These are phyloP conservation scores for Penicillium sp. DNA, from an alignment of 2,329 filamentous ascomycete species.

Conservation along the genomic window DNA sequence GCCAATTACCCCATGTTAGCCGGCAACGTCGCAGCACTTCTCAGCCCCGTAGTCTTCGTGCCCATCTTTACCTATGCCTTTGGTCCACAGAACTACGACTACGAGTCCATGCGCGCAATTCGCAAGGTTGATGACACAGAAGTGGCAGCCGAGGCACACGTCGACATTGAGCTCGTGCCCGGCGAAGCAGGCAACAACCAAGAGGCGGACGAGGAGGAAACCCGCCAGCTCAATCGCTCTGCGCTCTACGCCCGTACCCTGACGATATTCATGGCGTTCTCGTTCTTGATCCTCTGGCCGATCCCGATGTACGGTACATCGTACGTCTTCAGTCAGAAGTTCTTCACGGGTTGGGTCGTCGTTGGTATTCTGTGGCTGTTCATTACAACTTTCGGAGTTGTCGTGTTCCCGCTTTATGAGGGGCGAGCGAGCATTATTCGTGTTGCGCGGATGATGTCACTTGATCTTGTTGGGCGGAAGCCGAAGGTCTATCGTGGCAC, in stretches of 20 bases:
- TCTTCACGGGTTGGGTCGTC: conserved; percentile 80
- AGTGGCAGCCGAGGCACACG: conserved; percentile 61
- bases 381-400: conserved; percentile 70
- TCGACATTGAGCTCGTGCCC: conserved; percentile 66
- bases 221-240: conserved; percentile 55
- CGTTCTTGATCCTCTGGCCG: conserved; percentile 80
- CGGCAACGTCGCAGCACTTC: conserved; percentile 79
- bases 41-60: conserved; percentile 73
- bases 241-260: conserved; percentile 57
- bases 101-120: conserved; percentile 78
- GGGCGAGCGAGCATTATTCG: conserved; percentile 66
- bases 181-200: conserved; percentile 46
- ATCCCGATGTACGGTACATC: conserved; percentile 85
- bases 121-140: conserved; percentile 77
- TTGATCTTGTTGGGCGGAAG: conserved; percentile 56
- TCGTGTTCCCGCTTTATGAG: conserved; percentile 79
- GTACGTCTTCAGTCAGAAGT: conserved; percentile 79
- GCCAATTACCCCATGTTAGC: conserved; percentile 87
- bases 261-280: conserved; percentile 66
- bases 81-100: conserved; percentile 78
- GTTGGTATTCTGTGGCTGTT: conserved; percentile 81
- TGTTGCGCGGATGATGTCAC: conserved; percentile 62
- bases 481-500: conserved; percentile 32
- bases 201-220: conserved; percentile 46
- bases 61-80: conserved; percentile 73